Conservation (phyloP, 345 rosid genomes). For the Corchorus olitorius region DNA sequence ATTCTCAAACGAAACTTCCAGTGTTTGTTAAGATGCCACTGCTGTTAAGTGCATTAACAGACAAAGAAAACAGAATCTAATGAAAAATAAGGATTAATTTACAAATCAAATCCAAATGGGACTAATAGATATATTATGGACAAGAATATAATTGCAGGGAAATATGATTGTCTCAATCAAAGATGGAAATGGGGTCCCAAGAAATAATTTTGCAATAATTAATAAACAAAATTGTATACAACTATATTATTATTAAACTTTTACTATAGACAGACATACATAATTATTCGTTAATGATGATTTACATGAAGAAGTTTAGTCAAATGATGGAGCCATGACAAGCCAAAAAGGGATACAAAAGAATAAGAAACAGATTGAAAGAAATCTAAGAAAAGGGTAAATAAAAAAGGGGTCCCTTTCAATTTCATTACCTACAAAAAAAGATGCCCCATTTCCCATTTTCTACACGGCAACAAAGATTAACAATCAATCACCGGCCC, state of each 20-base stretch:
- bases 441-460: neutral
- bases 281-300: conserved; percentile 1
- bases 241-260: neutral
- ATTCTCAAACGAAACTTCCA: too few species aligned
- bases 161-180: neutral
- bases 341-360: neutral
- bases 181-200: neutral
- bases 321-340: conserved; percentile 16
- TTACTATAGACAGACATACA: too few species aligned
- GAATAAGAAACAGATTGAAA: neutral
- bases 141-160: neutral
- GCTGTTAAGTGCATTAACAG: too few species aligned
- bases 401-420: conserved; percentile 9
- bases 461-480: conserved; percentile 16
- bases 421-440: conserved; percentile 7
- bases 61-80: too few species aligned
- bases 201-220: neutral
- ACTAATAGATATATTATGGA: neutral
- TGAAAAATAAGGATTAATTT: too few species aligned
- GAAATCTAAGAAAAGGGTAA: neutral
- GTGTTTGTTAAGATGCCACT: too few species aligned
- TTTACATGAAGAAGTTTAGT: conserved; percentile 5
- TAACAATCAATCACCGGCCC: conserved; percentile 14
- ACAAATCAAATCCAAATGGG: too few species aligned
- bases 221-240: neutral